Percentiles rank a stretch among this genome's conserved stretches.
Conservation (phyloP, 495 filamentous ascomycete genomes). For the Umbilicaria muhlenbergii region DNA sequence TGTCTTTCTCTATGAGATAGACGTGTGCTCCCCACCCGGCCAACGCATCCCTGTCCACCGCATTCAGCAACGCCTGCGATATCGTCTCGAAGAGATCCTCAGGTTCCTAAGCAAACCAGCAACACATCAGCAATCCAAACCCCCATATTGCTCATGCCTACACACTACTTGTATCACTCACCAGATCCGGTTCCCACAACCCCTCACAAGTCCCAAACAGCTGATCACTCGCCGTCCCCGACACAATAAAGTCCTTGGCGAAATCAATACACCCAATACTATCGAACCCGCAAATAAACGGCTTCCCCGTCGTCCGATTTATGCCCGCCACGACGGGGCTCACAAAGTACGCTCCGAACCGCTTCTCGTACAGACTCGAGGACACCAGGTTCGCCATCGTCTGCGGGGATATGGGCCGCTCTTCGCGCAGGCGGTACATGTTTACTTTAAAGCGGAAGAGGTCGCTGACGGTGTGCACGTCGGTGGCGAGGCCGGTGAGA, state of each 20-base stretch:
- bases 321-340: conserved; percentile 87
- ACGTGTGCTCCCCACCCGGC: conserved; percentile 98
- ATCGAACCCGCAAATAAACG: conserved; percentile 98
- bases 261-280: conserved; percentile 99
- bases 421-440: conserved; percentile 97
- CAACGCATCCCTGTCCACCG: conserved; percentile 88
- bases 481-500: conserved; percentile 88
- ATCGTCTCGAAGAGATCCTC: conserved; percentile 98
- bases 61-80: conserved; percentile 90
- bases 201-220: conserved; percentile 97
- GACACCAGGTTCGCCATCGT: conserved; percentile 94
- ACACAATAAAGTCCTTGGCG: conserved; percentile 97
- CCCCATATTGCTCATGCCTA: background rate
- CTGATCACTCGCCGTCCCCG: conserved; percentile 90
- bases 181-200: conserved; percentile 93
- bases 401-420: conserved; percentile 82
- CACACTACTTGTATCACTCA: conserved; percentile 24
- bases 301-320: conserved; percentile 78
- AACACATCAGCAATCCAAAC: background rate
- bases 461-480: conserved; percentile 87
- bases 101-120: conserved; percentile 38
- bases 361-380: conserved; percentile 75
- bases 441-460: conserved; percentile 99
- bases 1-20: conserved; percentile 98
- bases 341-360: conserved; percentile 94